Percentiles rank a stretch among this genome's conserved stretches.
Conservation (phyloP, 306 rosid genomes). For the Phaseolus lunatus region DNA sequence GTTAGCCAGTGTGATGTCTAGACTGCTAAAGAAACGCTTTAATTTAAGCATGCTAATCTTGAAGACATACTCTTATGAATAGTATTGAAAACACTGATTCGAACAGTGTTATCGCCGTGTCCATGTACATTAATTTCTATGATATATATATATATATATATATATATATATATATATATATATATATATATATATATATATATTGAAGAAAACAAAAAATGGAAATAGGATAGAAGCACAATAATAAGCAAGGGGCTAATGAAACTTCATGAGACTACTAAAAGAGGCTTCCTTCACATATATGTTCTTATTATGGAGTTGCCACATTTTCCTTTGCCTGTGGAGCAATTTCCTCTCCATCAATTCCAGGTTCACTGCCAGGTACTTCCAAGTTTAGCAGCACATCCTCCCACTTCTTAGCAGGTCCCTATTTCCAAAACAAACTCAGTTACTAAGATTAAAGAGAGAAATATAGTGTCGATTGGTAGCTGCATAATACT, state of each 20-base stretch:
- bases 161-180: no score
- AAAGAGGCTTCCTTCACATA: constrained; percentile 28
- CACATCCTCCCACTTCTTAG: constrained; percentile 79
- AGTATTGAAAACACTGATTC: constrained; percentile 10
- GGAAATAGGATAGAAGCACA: neutral
- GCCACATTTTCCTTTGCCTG: constrained; percentile 76
- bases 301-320: constrained; percentile 57
- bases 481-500: neutral
- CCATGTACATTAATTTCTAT: constrained; percentile 1
- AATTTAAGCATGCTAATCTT: neutral
- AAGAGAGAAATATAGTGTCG: neutral
- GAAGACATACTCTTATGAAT: constrained; percentile 16
- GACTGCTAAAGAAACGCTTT: neutral
- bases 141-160: no score
- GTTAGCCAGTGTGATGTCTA: neutral
- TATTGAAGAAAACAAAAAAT: constrained; percentile 3
- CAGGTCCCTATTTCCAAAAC: constrained; percentile 63
- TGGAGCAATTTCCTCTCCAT: constrained; percentile 82
- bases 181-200: no score
- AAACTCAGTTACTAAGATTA: constrained; percentile 11
- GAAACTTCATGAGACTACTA: constrained; percentile 22
- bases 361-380: constrained; percentile 65
- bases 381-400: constrained; percentile 70
- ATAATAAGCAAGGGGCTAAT: neutral
- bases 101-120: neutral